Base-by-base conservation (phyloP, 2,329 filamentous ascomycete species). In the Phyllosticta citribraziliensis region DNA sequence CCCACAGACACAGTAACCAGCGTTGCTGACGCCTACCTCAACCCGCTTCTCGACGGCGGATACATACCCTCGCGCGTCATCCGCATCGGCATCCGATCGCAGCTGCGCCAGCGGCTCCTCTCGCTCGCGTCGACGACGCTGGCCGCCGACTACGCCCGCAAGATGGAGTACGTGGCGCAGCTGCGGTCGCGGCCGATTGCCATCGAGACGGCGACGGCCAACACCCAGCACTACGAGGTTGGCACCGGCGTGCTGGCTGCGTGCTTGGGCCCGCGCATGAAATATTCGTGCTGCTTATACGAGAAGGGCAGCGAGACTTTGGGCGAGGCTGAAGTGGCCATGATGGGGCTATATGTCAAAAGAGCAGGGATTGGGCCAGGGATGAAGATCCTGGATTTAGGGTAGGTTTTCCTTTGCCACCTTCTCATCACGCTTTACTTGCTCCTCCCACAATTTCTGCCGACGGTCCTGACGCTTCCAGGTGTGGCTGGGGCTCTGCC, bases 221-320 rank as follows among this genome's bases (percentile, higher is more conserved):
- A 89, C 70, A 75, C 81, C 67, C 86, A 89, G 77, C 86, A 89
- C 72, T 89, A 89, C 68, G 86, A 89, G 73, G 86, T 89, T 51
- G 84, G 84, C 50, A 87, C 86, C 0, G 83, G 83, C 3, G 82
- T 88, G 24, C 72, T 89, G 51, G 73, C 75, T 27, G 81, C 80
- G 27, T 84, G 80, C 70, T 74, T 89, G 12, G 87, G 87, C 0
- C 84, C 84, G 3, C 76, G 85, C 60, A 88, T 89, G 85, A 89
- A 89, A 78, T 89, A 88, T 70, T 85, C 82, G n/a, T 80, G 77
- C 65, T 87, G 83, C 69, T 74, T 87, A 67, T 89, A 89, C 70
- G 81, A 82, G 3, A 82, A 80, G 63, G 84, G 84, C 17, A 74
- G 75, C 63, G 82, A 86, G 74, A 86, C 80, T n/a, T 72, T 88